A percentile compares a stretch with the other conserved stretches of the same genome.
Evolutionary conservation across 345 rosid genomes (phyloP).

Genomic region (Schrenkiella parvula): DNA sequence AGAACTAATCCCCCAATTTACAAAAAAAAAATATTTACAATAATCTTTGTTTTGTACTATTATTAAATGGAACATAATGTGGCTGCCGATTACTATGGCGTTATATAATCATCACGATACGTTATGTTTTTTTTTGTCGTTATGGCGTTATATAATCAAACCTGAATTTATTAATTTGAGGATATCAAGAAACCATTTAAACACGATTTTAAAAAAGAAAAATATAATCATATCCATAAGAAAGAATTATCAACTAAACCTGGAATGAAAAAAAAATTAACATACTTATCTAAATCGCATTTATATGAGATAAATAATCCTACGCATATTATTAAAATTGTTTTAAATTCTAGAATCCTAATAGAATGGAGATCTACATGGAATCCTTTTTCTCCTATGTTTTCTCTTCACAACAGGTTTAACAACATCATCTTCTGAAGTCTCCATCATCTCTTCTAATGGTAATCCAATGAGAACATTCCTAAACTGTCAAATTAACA

Average conservation of each 20-base stretch:
- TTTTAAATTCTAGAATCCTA: neutral
- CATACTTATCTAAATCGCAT: neutral
- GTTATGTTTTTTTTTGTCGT: neutral
- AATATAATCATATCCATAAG: neutral
- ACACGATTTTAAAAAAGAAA: neutral
- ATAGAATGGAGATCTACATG: constrained; percentile 10
- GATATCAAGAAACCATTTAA: no score
- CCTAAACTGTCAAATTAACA: constrained; percentile 8
- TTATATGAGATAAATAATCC: neutral
- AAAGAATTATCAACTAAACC: neutral
- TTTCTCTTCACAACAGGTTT: neutral
- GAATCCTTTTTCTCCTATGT: constrained; percentile 23
- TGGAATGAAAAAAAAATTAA: neutral
- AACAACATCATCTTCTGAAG: neutral
- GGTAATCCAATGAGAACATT: neutral
- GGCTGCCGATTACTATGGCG: neutral
- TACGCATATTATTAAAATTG: neutral
- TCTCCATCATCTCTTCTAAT: constrained; percentile 21
- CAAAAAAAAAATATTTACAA: neutral
- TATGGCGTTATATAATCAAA: neutral
- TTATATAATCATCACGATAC: neutral
- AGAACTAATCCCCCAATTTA: neutral
- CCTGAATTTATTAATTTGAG: no score
- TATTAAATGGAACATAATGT: neutral
- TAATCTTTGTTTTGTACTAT: neutral